These are phyloP conservation scores for Ceratorhiza oryzae-sativae DNA, from an alignment of 1,284 basidiomycete species.

Conservation along the genomic window DNA sequence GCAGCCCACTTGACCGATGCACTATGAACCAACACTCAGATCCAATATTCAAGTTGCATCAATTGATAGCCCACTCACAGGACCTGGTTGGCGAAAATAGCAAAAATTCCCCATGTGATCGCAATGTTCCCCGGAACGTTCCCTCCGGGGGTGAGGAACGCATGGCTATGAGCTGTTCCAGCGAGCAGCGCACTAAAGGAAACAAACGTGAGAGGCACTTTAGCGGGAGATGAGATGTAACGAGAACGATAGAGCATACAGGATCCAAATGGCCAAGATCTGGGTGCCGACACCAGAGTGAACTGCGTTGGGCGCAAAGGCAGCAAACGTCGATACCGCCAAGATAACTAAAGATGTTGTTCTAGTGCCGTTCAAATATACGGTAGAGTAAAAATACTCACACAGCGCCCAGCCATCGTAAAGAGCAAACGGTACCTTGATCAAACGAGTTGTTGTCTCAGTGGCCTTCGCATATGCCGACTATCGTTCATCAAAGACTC, in stretches of 20 bases:
- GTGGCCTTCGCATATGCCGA: background rate
- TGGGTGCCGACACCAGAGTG: conserved; percentile 40
- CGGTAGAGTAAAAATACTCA: conserved; percentile 14
- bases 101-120: conserved; percentile 40
- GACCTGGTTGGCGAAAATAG: conserved; percentile 42
- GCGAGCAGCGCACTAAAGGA: conserved; percentile 35
- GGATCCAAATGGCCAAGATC: conserved; percentile 44
- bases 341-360: conserved; percentile 39
- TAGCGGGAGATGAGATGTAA: background rate
- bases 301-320: conserved; percentile 42
- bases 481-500: background rate
- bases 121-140: conserved; percentile 42
- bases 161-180: conserved; percentile 40
- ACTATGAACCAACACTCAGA: conserved; percentile 25
- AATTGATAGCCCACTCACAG: conserved; percentile 18
- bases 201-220: background rate
- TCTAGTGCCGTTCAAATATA: background rate
- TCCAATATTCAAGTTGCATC: background rate
- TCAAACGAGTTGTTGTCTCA: conserved; percentile 16
- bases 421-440: conserved; percentile 42
- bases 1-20: conserved; percentile 40
- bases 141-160: conserved; percentile 41
- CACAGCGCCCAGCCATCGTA: conserved; percentile 43
- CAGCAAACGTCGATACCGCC: conserved; percentile 42
- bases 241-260: conserved; percentile 31